phyloP scores from a whole-genome alignment of 2,329 filamentous ascomycete species.

The Cercospora sojina region DNA sequence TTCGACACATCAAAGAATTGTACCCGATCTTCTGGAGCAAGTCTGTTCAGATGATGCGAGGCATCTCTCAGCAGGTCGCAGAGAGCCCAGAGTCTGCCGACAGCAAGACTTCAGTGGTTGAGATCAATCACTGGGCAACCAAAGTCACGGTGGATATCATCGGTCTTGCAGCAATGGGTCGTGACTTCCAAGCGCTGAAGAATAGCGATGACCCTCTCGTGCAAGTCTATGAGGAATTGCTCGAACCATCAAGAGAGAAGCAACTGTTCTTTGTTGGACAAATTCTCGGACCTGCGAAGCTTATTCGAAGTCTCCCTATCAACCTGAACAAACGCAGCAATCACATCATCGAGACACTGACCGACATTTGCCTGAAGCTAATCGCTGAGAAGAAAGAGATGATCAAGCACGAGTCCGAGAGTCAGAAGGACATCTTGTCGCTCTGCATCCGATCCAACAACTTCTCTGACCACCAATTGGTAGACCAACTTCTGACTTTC shows the following conservation, averaged over 20 bases:
- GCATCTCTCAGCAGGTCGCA: conserved; percentile 57
- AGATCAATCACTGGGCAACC: conserved; percentile 46
- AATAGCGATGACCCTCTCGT: conserved; percentile 46
- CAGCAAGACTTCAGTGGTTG: conserved; percentile 34
- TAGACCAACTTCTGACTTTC: conserved; percentile 58
- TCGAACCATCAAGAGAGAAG: conserved; percentile 51
- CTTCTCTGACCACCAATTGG: conserved; percentile 54
- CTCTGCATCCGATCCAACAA: conserved; percentile 54
- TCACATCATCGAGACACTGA: conserved; percentile 36
- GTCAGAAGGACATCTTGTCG: conserved; percentile 46
- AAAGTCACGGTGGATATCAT: conserved; percentile 51
- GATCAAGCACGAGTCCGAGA: conserved; percentile 37
- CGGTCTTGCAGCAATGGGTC: conserved; percentile 47
- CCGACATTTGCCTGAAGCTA: conserved; percentile 48
- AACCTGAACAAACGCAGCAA: conserved; percentile 43
- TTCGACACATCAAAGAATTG: conserved; percentile 78
- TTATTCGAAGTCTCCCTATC: conserved; percentile 49
- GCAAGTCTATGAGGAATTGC: conserved; percentile 45
- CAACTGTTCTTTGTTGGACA: conserved; percentile 46
- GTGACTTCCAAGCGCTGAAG: conserved; percentile 44
- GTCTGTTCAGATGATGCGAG: conserved; percentile 63
- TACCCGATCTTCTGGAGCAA: conserved; percentile 85
- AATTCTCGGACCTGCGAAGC: conserved; percentile 39
- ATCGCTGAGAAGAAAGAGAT: conserved; percentile 49
- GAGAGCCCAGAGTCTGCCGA: conserved; percentile 34